Evolutionary conservation across 208 protist genomes (phyloP), one percentile per base, ranked within the genome.

Genomic region (Wallacemonas sp.): DNA sequence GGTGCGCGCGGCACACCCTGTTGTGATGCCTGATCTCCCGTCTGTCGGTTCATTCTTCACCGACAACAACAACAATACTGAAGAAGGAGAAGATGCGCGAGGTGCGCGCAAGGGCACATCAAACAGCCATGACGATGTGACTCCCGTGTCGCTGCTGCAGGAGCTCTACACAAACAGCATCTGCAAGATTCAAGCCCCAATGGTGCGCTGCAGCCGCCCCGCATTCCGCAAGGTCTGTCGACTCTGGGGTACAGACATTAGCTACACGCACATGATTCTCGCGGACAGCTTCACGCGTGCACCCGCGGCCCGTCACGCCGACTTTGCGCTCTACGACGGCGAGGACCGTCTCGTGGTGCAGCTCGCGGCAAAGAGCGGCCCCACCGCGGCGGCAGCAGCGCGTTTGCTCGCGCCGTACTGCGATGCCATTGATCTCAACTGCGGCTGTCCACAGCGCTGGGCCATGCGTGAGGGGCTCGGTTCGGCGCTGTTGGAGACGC

Each of bases 181-280:
- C 32, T 33, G 86, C 30, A 95, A 78, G 41, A 63, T 97, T 9
- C 83, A 93, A 49, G 94, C 91, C 2, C 94, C 94, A n/a, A 97
- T 97, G 94, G 94, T 97, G n/a, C 88, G 94, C 19, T 96, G 88
- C 74, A 96, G 86, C 61, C 82, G 85, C 5, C 87, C 89, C 3
- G 76, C 93, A 24, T 96, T 95, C 36, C 88, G 93, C 17, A 74
- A 84, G 39, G 76, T 96, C 3, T 88, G 81, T 36, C 79, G 86
- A 0, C 41, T 79, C 41, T 96, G 88, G 78, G 88, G 87, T 16
- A 88, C 80, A 2, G 72, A 85, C 49, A 39, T 97, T 19, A 90
- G 71, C 69, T 97, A 96, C 81, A 94, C 91, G 30, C 94, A 96
- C 68, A 97, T 97, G 94, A 87, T 97, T 49, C 72, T 96, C 29